phyloP scores from a whole-genome alignment of 139 green algal genomes.

The Axilococcus clingmanii region DNA sequence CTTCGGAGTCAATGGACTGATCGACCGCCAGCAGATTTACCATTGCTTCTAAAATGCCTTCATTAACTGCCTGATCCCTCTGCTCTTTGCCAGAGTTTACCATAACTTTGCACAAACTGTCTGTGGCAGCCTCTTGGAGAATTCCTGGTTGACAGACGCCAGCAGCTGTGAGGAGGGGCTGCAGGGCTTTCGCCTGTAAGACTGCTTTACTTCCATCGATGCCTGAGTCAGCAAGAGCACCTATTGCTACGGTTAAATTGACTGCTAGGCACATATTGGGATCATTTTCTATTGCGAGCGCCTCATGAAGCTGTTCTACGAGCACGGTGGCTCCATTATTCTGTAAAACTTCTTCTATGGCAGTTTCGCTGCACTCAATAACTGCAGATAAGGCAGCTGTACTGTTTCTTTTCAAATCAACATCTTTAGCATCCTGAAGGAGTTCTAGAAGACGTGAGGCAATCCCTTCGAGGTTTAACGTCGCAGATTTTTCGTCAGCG shows the following conservation, averaged over 20 bases:
- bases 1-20: neutral
- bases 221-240: conserved; percentile 7
- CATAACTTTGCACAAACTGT: conserved; percentile 16
- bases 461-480: too few species aligned
- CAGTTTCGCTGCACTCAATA: too few species aligned
- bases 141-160: neutral
- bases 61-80: conserved; percentile 2
- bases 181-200: conserved; percentile 7
- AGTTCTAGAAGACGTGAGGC: too few species aligned
- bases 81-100: neutral
- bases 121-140: conserved; percentile 14
- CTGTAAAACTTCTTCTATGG: too few species aligned
- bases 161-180: neutral
- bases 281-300: too few species aligned
- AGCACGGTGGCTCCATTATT: too few species aligned
- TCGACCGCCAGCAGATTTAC: neutral
- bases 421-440: too few species aligned
- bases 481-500: too few species aligned
- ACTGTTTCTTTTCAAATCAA: too few species aligned
- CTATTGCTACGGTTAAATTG: conserved; percentile 16
- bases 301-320: too few species aligned
- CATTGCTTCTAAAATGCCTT: conserved; percentile 2
- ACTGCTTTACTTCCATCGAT: conserved; percentile 1
- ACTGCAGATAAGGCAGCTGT: too few species aligned
- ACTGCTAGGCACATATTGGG: too few species aligned